Conservation (phyloP, 1,284 basidiomycete species). For the Tilletia indica region DNA sequence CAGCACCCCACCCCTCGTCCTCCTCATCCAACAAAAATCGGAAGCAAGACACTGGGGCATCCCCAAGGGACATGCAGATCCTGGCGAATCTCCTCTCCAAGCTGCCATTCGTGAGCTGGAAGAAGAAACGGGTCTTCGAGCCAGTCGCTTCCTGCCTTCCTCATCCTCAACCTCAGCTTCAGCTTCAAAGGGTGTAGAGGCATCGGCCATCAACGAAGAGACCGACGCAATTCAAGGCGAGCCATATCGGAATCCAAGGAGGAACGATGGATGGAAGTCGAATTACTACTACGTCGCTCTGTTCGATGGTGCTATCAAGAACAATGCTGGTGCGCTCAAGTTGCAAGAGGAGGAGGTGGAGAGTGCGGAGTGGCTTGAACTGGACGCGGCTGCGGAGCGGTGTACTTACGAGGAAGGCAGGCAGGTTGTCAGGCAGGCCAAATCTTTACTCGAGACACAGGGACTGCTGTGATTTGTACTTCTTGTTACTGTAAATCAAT, state of each 20-base stretch:
- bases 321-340: not conserved
- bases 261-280: slow-evolving; percentile 12
- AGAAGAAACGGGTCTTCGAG: not conserved
- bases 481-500: too few species aligned
- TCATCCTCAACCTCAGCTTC: not conserved
- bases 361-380: not conserved
- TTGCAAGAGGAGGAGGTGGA: slow-evolving; percentile 15
- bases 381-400: slow-evolving; percentile 2
- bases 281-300: slow-evolving; percentile 5
- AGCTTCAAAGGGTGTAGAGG: not conserved
- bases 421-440: not conserved
- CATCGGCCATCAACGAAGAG: not conserved
- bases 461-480: not conserved
- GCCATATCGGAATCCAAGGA: slow-evolving; percentile 7
- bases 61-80: slow-evolving; percentile 7
- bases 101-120: slow-evolving; percentile 8
- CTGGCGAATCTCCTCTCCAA: not conserved
- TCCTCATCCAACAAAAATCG: not conserved
- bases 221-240: slow-evolving; percentile 12
- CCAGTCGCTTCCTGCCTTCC: not conserved
- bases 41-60: not conserved
- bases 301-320: not conserved
- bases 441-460: not conserved
- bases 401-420: slow-evolving; percentile 16
- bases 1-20: not conserved